Percentiles rank a stretch among this genome's conserved stretches.
phyloP scores from a whole-genome alignment of 306 rosid genomes.

The Medicago arabica region DNA sequence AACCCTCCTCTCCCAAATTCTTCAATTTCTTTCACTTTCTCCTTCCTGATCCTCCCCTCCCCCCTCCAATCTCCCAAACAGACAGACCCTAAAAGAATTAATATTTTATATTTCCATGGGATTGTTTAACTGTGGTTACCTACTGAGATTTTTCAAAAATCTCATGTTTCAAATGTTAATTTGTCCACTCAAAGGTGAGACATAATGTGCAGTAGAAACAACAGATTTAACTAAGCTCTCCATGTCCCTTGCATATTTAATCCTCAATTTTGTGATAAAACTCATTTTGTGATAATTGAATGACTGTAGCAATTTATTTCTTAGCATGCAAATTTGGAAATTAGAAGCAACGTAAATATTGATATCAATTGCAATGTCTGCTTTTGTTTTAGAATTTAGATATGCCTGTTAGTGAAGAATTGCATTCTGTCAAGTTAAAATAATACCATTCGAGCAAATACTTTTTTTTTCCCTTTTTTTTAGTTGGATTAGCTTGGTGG shows the following conservation, averaged over 20 bases:
- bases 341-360: neutral
- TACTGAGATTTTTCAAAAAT: neutral
- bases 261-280: neutral
- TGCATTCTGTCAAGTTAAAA: too few species aligned
- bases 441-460: neutral
- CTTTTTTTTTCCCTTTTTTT: too few species aligned
- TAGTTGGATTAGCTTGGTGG: neutral
- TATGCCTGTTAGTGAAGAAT: neutral
- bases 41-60: too few species aligned
- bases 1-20: too few species aligned
- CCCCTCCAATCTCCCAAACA: too few species aligned
- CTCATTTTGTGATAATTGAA: neutral
- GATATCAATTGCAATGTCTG: neutral
- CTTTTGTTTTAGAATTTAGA: neutral
- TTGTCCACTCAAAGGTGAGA: neutral
- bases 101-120: conserved; percentile 18
- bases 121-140: neutral
- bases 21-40: too few species aligned
- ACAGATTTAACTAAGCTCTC: neutral
- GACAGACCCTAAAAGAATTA: neutral
- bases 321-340: neutral
- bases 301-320: neutral
- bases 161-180: neutral
- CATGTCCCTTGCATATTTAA: neutral
- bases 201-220: neutral